Evolutionary conservation across 768 basidiomycete genomes (phyloP).

Genomic region (Termitomyces sp.): DNA sequence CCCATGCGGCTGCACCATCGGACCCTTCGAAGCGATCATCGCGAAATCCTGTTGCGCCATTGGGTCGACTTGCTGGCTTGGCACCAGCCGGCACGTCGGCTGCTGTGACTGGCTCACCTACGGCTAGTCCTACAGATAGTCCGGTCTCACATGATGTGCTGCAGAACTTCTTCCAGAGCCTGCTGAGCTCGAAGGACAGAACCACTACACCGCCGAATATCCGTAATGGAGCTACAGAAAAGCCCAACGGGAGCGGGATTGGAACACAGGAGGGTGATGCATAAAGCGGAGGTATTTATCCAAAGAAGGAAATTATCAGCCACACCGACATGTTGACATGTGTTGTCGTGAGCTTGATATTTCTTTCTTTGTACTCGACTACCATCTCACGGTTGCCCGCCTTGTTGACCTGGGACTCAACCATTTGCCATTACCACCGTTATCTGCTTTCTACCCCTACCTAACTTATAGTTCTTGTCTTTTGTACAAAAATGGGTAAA

Average conservation of each 20-base stretch:
- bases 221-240: slow-evolving; percentile 16
- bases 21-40: slow-evolving; percentile 16
- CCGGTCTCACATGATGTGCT: slow-evolving; percentile 78
- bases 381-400: slow-evolving; percentile 18
- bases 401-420: background rate
- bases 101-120: slow-evolving; percentile 31
- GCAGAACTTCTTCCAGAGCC: slow-evolving; percentile 83
- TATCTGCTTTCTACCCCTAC: slow-evolving; percentile 1
- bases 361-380: slow-evolving; percentile 22
- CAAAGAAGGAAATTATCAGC: slow-evolving; percentile 17
- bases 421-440: background rate
- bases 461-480: slow-evolving; percentile 17
- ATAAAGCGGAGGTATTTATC: background rate
- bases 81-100: slow-evolving; percentile 30
- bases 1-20: slow-evolving; percentile 19
- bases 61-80: slow-evolving; percentile 32
- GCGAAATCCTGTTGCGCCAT: slow-evolving; percentile 26
- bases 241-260: slow-evolving; percentile 26
- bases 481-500: slow-evolving; percentile 53
- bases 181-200: slow-evolving; percentile 58
- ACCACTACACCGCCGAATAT: background rate
- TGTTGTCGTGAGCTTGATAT: slow-evolving; percentile 23
- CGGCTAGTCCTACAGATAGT: slow-evolving; percentile 37
- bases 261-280: slow-evolving; percentile 28
- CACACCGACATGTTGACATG: slow-evolving; percentile 26